Evolutionary conservation across 2,329 filamentous ascomycete genomes (phyloP), one percentile per base, ranked within the genome.

Genomic region (Diplodia intermedia): DNA sequence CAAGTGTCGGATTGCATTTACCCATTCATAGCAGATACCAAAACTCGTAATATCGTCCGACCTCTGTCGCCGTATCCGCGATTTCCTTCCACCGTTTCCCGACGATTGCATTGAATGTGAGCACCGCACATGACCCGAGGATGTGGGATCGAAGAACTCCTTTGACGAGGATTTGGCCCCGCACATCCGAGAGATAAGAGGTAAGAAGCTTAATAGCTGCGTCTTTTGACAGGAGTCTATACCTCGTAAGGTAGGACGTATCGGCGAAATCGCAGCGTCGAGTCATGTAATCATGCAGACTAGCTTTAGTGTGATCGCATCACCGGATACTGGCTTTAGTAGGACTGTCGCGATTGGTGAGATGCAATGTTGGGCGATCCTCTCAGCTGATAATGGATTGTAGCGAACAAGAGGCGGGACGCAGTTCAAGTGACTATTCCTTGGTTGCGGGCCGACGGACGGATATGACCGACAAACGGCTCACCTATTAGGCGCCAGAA

Each of bases 401-500:
- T 6, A 61, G 56, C 56, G 49, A 61, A 61, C 56, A 60, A 20
- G n/a, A 49, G 18, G 20, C 23, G 26, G 26, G 26, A 26, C 26
- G 26, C 26, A 26, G 26, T 26, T 26, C 26, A 4, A 43, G 6
- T 9, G 40, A 23, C 33, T 14, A 43, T 29, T 23, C 23, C 57
- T 23, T 36, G 26, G 20, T 33, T 18, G 26, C 23, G 20, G 43
- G 26, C 31, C 56, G 23, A 26, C 56, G 38, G 57, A n/a, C 54
- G 54, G 54, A 33, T 26, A 40, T 33, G 33, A 43, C 57, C 40
- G 57, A 62, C 57, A 33, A 36, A 33, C 54, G 54, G 36, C 26
- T 36, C n/a, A 38, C 29, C 18, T 26, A 14, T 2, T 12, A 57
- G 54, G 18, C 29, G 26, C n/a, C 40, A 36, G 38, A 18, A 12